phyloP scores from a whole-genome alignment of 1,284 basidiomycete species.

The Trichosporon asahii region DNA sequence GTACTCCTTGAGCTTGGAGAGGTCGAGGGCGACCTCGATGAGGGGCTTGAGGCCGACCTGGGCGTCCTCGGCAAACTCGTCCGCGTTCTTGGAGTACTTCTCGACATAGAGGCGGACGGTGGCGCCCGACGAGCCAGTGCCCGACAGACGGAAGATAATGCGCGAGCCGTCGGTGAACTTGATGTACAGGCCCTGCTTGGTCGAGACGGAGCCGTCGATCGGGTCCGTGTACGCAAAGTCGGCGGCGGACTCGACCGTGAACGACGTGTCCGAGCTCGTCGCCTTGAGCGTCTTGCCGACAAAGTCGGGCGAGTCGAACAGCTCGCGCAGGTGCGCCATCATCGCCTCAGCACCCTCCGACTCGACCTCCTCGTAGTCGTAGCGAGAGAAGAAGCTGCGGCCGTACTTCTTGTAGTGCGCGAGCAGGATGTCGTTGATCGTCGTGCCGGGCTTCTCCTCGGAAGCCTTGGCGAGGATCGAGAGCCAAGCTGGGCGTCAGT shows the following conservation, averaged over 20 bases:
- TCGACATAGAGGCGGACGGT: conserved; percentile 90
- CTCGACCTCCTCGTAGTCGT: conserved; percentile 97
- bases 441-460: conserved; percentile 69
- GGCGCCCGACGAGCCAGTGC: conserved; percentile 92
- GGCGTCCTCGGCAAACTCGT: conserved; percentile 71
- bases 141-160: conserved; percentile 92
- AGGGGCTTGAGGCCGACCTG: conserved; percentile 88
- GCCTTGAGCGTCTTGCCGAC: conserved; percentile 65
- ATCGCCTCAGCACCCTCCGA: conserved; percentile 84
- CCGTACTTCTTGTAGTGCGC: conserved; percentile 90
- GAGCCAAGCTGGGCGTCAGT: conserved; percentile 70
- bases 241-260: conserved; percentile 73
- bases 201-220: conserved; percentile 87
- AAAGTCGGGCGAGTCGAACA: conserved; percentile 67
- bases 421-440: conserved; percentile 83
- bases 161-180: conserved; percentile 86
- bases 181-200: conserved; percentile 94
- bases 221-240: conserved; percentile 97
- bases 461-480: conserved; percentile 94
- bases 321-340: conserved; percentile 71
- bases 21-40: conserved; percentile 85
- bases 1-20: conserved; percentile 80
- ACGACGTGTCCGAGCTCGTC: conserved; percentile 64
- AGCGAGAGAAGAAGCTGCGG: conserved; percentile 95
- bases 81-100: conserved; percentile 79